Evolutionary conservation across 495 filamentous ascomycete genomes (phyloP), one percentile per base, ranked within the genome.

Genomic region (Xylaria curta): DNA sequence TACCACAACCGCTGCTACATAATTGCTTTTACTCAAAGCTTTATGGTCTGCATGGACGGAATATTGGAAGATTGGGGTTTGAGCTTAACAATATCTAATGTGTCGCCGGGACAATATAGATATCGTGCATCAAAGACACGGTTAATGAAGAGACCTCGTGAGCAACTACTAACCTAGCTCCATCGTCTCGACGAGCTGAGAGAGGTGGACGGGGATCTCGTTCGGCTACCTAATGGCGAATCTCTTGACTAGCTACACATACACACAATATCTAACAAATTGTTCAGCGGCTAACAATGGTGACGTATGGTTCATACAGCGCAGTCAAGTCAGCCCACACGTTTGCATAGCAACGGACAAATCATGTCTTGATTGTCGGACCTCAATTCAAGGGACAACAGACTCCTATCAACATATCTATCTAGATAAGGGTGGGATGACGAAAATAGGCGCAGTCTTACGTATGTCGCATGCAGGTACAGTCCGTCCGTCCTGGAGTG

Each of bases 381-480:
- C 7, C 51, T 31, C 24, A 56, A 17, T 28, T 9, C 3, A 0
- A 56, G 13, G 10, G 5, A 56, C 53, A 5, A 15, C 26, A 31
- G 9, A 56, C 13, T 31, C 12, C 21, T 28, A 24, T 24, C 8
- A 26, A 26, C 3, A 5, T 13, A 36, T 19, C 54, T 59, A 59
- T 2, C 17, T 38, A 60, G 31, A 60, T 31, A n/a, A 38, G 58
- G 33, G 31, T 36, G 33, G 58, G 38, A 38, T 4, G 58, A 60
- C n/a, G 21, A 60, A 60, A 38, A 60, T 38, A 60, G 33, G 31
- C 17, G 33, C 58, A 12, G 31, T 19, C 58, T 60, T 60, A 60
- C 58, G 58, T 21, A 38, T 21, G 33, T 10, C 6, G 58, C 31
- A 36, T 60, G 58, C 33, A 38, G 33, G 28, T 33, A 38, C 58